Conservation (phyloP, 306 rosid genomes). For the Citrullus colocynthis region DNA sequence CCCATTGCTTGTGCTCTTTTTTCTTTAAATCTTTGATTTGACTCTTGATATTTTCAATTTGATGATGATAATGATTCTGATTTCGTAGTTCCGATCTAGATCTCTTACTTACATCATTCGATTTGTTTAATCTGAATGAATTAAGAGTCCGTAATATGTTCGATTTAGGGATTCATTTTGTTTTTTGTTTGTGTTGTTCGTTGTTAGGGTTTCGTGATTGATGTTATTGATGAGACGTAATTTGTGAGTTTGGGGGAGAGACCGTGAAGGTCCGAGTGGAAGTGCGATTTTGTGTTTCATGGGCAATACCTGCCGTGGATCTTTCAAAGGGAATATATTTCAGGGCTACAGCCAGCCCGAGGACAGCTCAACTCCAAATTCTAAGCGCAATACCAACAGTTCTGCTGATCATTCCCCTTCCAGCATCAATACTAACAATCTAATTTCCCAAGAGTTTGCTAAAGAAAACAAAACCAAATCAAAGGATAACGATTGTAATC, state of each 20-base stretch:
- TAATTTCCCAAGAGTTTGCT: constrained; percentile 22
- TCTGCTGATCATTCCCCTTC: constrained; percentile 34
- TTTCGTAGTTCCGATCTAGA: background rate
- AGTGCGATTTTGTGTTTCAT: constrained; percentile 28
- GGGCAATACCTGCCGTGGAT: constrained; percentile 93
- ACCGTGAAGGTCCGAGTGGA: constrained; percentile 3
- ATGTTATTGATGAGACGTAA: constrained; percentile 21
- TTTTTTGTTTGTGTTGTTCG: background rate
- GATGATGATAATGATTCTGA: background rate
- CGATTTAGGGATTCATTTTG: background rate
- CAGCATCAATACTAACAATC: constrained; percentile 31
- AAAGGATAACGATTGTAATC: constrained; percentile 9
- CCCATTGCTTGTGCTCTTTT: background rate
- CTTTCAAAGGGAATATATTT: constrained; percentile 52
- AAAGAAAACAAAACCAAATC: constrained; percentile 14
- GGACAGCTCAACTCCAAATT: constrained; percentile 15
- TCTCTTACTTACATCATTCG: background rate
- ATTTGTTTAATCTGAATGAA: background rate
- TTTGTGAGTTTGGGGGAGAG: constrained; percentile 23
- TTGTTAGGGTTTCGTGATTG: background rate
- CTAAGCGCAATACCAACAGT: constrained; percentile 35
- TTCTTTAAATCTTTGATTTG: background rate
- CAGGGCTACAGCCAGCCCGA: constrained; percentile 53
- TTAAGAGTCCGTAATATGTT: background rate
- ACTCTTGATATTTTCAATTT: background rate